phyloP scores from a whole-genome alignment of 208 protist genomes.

The Trypanosoma lewisi region DNA sequence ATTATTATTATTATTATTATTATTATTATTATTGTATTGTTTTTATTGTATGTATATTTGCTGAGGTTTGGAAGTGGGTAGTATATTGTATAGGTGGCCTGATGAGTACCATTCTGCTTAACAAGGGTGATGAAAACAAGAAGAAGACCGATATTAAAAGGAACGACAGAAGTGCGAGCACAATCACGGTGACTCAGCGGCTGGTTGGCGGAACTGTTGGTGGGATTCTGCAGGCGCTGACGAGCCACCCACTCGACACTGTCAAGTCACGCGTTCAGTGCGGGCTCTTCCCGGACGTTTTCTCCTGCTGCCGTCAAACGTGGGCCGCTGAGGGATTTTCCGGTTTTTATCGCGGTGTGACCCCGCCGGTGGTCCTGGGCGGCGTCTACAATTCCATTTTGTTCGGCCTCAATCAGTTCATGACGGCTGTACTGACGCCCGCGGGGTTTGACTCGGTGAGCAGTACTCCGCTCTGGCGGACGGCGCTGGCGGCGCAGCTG shows the following conservation, averaged over 20 bases:
- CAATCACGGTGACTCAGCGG: conserved; percentile 35
- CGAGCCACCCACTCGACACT: conserved; percentile 72
- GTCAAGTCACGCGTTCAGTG: conserved; percentile 71
- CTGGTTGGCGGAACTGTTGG: conserved; percentile 57
- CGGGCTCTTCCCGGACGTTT: conserved; percentile 50
- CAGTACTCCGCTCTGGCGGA: conserved; percentile 54
- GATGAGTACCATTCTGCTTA: too few species aligned
- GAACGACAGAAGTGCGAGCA: background rate
- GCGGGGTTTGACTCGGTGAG: conserved; percentile 25
- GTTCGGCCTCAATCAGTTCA: conserved; percentile 68
- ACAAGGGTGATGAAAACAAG: background rate
- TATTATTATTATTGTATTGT: background rate
- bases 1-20: background rate
- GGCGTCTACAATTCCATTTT: conserved; percentile 69
- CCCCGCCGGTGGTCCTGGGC: conserved; percentile 46
- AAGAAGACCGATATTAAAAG: background rate
- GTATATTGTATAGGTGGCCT: too few species aligned
- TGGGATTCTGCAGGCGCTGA: conserved; percentile 58
- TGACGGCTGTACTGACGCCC: conserved; percentile 48
- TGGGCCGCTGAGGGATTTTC: conserved; percentile 48
- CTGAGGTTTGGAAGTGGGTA: too few species aligned
- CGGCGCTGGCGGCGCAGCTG: conserved; percentile 47
- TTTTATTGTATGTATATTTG: too few species aligned
- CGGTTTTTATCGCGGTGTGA: conserved; percentile 68
- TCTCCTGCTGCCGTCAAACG: conserved; percentile 36